A percentile compares a stretch with the other conserved stretches of the same genome.
Conservation (phyloP, 345 rosid genomes). For the Lepidium didymum region DNA sequence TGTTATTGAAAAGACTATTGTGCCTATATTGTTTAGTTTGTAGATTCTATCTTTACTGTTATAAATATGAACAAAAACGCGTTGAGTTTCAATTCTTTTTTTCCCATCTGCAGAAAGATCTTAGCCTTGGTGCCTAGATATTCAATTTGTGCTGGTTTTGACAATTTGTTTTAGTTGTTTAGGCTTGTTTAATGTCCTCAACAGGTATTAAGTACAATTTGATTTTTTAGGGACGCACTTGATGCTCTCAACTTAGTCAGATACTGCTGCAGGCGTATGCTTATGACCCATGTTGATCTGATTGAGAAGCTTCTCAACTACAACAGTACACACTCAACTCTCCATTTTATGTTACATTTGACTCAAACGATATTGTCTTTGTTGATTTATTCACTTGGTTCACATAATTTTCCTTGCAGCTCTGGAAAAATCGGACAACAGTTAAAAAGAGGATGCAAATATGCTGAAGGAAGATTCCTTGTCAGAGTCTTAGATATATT, state of each 20-base stretch:
- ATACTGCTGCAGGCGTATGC: constrained; percentile 97
- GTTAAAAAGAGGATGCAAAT: constrained; percentile 21
- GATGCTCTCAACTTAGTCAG: constrained; percentile 87
- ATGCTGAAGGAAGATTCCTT: not conserved
- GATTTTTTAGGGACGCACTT: constrained; percentile 74
- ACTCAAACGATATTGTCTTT: not conserved
- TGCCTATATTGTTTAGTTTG: not conserved
- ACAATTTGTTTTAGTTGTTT: not conserved
- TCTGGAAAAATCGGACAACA: constrained; percentile 62
- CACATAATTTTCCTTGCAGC: constrained; percentile 38
- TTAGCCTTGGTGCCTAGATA: not conserved
- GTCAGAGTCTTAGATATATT: not conserved
- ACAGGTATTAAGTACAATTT: not conserved
- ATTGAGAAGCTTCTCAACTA: constrained; percentile 98
- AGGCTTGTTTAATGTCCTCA: not conserved
- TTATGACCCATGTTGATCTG: constrained; percentile 98
- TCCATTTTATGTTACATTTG: not conserved
- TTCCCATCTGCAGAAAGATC: not conserved
- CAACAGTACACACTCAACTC: constrained; percentile 52
- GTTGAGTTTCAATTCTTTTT: not conserved
- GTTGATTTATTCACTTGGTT: not conserved
- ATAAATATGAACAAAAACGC: not conserved
- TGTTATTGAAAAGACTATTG: not conserved
- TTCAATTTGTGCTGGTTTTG: not conserved
- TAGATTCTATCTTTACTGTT: not conserved